Conservation (phyloP, 2,329 filamentous ascomycete genomes). For the Trichoderma pleuroti region DNA sequence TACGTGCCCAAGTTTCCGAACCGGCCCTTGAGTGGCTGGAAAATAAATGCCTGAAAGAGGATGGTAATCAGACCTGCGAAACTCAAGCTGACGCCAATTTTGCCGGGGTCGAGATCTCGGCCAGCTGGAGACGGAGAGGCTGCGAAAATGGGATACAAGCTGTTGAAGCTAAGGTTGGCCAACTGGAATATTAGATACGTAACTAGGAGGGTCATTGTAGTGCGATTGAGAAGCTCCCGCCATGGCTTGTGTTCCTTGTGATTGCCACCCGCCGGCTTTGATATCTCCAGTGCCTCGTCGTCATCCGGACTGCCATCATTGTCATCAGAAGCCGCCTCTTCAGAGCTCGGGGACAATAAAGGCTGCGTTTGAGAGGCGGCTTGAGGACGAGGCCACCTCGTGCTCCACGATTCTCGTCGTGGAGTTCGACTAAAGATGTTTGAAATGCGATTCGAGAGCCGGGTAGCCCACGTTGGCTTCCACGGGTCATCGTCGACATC, state of each 20-base stretch:
- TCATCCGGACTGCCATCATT: conserved; percentile 21
- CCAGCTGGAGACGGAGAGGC: conserved; percentile 72
- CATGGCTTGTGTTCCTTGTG: conserved; percentile 30
- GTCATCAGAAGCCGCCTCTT: conserved; percentile 26
- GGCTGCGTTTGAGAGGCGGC: conserved; percentile 27
- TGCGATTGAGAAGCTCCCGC: conserved; percentile 67
- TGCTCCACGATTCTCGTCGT: conserved; percentile 36
- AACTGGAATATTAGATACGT: conserved; percentile 94
- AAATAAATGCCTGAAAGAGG: conserved; percentile 82
- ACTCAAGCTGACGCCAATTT: conserved; percentile 81
- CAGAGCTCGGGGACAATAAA: conserved; percentile 26
- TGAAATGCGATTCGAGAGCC: conserved; percentile 28
- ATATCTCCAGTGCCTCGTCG: neutral
- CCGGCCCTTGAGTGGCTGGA: conserved; percentile 71
- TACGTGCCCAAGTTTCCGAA: conserved; percentile 87
- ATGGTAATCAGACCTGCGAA: conserved; percentile 84
- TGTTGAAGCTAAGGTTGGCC: conserved; percentile 92
- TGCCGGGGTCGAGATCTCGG: conserved; percentile 68
- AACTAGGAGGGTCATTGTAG: conserved; percentile 74
- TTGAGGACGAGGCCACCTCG: conserved; percentile 36
- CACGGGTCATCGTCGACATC: conserved; percentile 30
- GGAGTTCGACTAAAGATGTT: conserved; percentile 16
- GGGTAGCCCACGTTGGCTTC: conserved; percentile 34
- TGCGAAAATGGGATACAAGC: conserved; percentile 89
- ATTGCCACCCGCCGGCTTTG: conserved; percentile 9